phyloP scores from a whole-genome alignment of 2,329 filamentous ascomycete genomes.

The Fusarium ambrosium region DNA sequence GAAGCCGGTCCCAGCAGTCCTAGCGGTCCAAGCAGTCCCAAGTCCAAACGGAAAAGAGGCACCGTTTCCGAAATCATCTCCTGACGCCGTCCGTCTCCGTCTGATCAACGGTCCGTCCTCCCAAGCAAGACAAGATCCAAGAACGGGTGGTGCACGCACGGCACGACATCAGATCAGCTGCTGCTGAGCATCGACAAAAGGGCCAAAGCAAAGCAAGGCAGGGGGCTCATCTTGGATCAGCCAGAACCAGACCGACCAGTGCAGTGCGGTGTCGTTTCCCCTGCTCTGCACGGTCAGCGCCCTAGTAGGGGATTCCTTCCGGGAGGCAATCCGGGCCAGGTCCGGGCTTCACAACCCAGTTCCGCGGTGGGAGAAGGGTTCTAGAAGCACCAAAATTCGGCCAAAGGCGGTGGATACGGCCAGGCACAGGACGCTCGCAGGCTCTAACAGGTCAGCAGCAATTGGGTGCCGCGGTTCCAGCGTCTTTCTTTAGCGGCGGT shows the following conservation, averaged over 20 bases:
- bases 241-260: conserved; percentile 11
- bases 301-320: conserved; percentile 21
- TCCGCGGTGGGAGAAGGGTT: conserved; percentile 49
- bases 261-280: conserved; percentile 12
- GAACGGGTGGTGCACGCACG: background rate
- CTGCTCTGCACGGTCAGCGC: conserved; percentile 35
- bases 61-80: conserved; percentile 7
- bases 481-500: conserved; percentile 39
- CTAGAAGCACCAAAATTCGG: conserved; percentile 46
- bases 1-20: background rate
- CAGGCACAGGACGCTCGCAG: conserved; percentile 33
- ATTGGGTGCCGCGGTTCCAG: conserved; percentile 29
- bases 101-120: background rate
- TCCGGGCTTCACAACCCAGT: conserved; percentile 41
- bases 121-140: background rate
- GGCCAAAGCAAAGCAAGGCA: conserved; percentile 11
- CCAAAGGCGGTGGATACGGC: conserved; percentile 30
- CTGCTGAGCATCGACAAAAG: conserved; percentile 25
- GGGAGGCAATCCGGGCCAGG: conserved; percentile 41
- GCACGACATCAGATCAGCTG: background rate
- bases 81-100: background rate
- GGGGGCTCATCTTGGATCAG: conserved; percentile 16
- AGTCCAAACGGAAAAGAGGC: background rate
- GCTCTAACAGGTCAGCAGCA: conserved; percentile 13
- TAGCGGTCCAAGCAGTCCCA: background rate